Conservation (phyloP, 768 basidiomycete genomes). For the Cubamyces lactineus region DNA sequence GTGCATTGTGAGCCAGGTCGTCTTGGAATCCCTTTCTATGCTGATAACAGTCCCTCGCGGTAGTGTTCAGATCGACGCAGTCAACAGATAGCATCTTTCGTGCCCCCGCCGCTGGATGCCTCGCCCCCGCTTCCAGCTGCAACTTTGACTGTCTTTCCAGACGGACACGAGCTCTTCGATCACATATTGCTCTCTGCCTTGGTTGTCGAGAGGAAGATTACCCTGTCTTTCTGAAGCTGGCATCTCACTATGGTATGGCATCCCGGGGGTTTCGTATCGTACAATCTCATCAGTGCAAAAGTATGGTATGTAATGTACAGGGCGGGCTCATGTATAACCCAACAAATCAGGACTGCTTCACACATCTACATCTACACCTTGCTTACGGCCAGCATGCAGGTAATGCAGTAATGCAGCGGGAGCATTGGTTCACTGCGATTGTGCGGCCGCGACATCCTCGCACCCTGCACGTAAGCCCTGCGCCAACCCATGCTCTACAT, state of each 20-base stretch:
- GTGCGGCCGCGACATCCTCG: neutral
- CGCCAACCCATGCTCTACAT: slow-evolving; percentile 60
- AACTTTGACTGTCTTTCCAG: slow-evolving; percentile 48
- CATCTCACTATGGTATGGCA: neutral
- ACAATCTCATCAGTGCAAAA: too few relatives aligned
- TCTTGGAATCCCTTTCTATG: slow-evolving; percentile 8
- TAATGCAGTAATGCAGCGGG: too few relatives aligned
- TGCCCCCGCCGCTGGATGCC: slow-evolving; percentile 50
- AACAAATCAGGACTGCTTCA: too few relatives aligned
- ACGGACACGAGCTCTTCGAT: slow-evolving; percentile 48
- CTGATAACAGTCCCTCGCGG: neutral
- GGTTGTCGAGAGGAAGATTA: slow-evolving; percentile 45
- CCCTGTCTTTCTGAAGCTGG: slow-evolving; percentile 21
- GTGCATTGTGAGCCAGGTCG: slow-evolving; percentile 46
- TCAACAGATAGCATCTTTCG: slow-evolving; percentile 47
- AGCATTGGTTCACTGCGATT: too few relatives aligned
- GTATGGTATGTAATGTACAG: too few relatives aligned
- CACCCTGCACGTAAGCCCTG: slow-evolving; percentile 44
- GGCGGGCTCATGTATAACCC: too few relatives aligned
- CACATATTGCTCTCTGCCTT: slow-evolving; percentile 50
- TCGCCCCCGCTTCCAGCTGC: slow-evolving; percentile 52
- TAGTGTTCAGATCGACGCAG: slow-evolving; percentile 39
- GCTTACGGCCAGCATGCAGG: too few relatives aligned
- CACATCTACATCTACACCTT: too few relatives aligned
- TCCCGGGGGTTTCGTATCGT: too few relatives aligned